A percentile compares a stretch with the other conserved stretches of the same genome.
These are phyloP conservation scores for Euphorbia lathyris DNA, from an alignment of 345 rosid genomes.

Conservation along the genomic window DNA sequence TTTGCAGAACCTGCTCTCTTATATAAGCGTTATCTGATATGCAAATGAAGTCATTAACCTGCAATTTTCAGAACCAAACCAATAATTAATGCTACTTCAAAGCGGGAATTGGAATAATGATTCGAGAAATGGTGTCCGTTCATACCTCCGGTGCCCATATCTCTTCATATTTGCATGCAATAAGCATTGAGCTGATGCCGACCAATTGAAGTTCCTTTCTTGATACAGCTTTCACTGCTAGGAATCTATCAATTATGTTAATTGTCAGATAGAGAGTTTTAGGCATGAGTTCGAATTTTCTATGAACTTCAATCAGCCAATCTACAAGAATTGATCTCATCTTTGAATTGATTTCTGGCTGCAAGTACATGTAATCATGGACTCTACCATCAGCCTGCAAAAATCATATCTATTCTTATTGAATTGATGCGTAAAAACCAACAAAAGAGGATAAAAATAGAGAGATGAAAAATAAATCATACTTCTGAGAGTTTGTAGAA, in stretches of 20 bases:
- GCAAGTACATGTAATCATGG: conserved; percentile 60
- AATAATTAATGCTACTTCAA: neutral
- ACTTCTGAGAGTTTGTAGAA: conserved; percentile 71
- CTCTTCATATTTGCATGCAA: conserved; percentile 95
- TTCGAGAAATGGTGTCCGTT: neutral
- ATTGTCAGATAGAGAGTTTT: conserved; percentile 83
- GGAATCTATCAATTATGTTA: conserved; percentile 73
- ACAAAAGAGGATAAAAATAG: no score
- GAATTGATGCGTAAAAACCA: no score
- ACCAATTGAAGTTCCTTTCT: conserved; percentile 77
- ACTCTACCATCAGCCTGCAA: conserved; percentile 54
- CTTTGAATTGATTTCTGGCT: conserved; percentile 68
- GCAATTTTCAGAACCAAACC: conserved; percentile 11
- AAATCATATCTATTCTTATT: no score
- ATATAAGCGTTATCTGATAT: conserved; percentile 80
- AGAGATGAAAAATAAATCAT: conserved; percentile 4
- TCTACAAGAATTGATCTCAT: conserved; percentile 85
- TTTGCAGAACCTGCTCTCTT: conserved; percentile 65
- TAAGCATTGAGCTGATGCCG: conserved; percentile 80
- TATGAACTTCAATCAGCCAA: conserved; percentile 86
- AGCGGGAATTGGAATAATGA: neutral
- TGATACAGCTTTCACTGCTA: conserved; percentile 52
- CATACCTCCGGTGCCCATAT: conserved; percentile 89
- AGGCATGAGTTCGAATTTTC: conserved; percentile 75
- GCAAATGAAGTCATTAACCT: conserved; percentile 81